phyloP scores from a whole-genome alignment of 768 basidiomycete species.

The Boletus sp. region DNA sequence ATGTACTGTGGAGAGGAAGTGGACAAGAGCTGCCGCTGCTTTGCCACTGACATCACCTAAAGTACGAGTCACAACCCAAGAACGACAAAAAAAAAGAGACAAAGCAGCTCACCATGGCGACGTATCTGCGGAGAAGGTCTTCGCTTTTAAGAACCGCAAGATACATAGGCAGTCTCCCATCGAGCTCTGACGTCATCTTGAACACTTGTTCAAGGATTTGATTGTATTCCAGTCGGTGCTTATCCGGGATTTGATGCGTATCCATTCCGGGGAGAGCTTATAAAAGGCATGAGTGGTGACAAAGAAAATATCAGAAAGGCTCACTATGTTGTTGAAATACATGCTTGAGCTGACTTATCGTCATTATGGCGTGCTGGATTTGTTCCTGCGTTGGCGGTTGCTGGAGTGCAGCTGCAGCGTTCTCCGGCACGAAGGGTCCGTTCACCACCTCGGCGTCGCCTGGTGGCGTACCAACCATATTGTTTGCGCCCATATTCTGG shows the following conservation, averaged over 20 bases:
- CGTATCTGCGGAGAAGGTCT: constrained; percentile 46
- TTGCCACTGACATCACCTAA: constrained; percentile 45
- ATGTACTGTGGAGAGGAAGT: constrained; percentile 31
- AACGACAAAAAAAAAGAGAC: constrained; percentile 10
- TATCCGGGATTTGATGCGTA: constrained; percentile 44
- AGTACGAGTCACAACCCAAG: constrained; percentile 9
- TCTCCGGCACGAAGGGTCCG: constrained; percentile 9
- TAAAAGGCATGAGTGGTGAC: constrained; percentile 8
- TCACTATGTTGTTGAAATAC: constrained; percentile 34
- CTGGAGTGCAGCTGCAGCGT: constrained; percentile 1
- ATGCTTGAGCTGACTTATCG: constrained; percentile 34
- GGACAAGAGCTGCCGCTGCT: constrained; percentile 29
- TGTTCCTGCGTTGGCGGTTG: constrained; percentile 33
- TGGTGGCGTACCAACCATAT: constrained; percentile 7
- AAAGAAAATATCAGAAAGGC: constrained; percentile 13
- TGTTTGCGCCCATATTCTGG: constrained; percentile 8
- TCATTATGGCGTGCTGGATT: constrained; percentile 28
- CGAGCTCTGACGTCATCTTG: constrained; percentile 47
- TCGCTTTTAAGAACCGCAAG: constrained; percentile 47
- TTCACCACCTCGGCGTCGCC: constrained; percentile 20
- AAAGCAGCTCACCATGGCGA: constrained; percentile 50
- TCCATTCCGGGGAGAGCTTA: constrained; percentile 38
- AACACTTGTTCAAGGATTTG: constrained; percentile 47
- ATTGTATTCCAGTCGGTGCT: constrained; percentile 55
- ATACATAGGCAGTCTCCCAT: constrained; percentile 49